phyloP scores from a whole-genome alignment of 169 alveolate genomes.

The Plasmodium relictum region DNA sequence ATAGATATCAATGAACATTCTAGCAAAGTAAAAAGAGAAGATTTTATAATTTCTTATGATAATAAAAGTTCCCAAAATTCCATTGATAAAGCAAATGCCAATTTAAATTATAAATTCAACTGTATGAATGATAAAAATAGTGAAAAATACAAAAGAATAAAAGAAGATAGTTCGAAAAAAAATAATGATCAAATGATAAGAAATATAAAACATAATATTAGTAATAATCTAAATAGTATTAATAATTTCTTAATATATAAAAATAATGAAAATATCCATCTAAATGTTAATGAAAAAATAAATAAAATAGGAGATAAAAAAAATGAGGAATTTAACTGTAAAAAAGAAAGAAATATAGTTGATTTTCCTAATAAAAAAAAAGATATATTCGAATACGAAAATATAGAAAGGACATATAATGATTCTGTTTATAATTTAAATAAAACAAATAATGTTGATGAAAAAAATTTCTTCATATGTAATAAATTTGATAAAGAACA shows the following conservation, averaged over 20 bases:
- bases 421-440: not conserved
- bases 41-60: not conserved
- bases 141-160: not conserved
- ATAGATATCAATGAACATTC: slow-evolving; percentile 13
- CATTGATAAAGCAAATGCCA: not conserved
- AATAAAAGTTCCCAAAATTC: not conserved
- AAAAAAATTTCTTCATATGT: not conserved
- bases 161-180: not conserved
- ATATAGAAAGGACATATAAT: not conserved
- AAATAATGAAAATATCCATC: slow-evolving; percentile 7
- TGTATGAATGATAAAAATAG: slow-evolving; percentile 1
- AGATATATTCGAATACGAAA: not conserved
- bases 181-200: slow-evolving; percentile 1
- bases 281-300: not conserved
- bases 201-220: slow-evolving; percentile 8
- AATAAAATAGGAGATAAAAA: slow-evolving; percentile 3
- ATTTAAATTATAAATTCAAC: not conserved
- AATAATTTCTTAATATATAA: slow-evolving; percentile 12
- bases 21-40: slow-evolving; percentile 13
- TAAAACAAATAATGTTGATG: not conserved
- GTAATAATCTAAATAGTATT: not conserved
- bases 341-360: not conserved
- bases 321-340: not conserved
- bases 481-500: not conserved
- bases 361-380: not conserved